Evolutionary conservation across 495 filamentous ascomycete genomes (phyloP).

Genomic region (Neurospora cerealis): DNA sequence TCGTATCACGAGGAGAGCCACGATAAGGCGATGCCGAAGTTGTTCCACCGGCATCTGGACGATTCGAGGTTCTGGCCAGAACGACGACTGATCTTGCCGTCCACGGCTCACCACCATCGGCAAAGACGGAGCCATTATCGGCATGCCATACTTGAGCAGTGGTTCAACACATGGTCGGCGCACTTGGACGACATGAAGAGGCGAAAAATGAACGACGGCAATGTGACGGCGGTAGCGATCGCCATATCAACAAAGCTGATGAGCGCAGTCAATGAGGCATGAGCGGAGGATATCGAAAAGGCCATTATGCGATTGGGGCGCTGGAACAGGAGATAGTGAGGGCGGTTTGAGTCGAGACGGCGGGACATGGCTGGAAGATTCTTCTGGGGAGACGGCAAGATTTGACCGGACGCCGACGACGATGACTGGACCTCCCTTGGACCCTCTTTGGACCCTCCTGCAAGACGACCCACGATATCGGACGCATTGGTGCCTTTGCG

Average conservation of each 20-base stretch:
- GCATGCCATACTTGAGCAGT: not conserved
- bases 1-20: not conserved
- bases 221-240: not conserved
- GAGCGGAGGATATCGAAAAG: not conserved
- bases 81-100: not conserved
- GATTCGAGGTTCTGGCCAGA: not conserved
- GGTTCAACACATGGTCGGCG: not conserved
- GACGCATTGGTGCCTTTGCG: not conserved
- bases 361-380: not conserved
- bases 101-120: not conserved
- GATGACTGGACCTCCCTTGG: not conserved
- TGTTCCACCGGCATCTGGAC: not conserved
- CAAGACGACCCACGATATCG: not conserved
- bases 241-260: not conserved
- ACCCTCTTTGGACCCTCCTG: not conserved
- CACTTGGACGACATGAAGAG: not conserved
- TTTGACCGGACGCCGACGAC: not conserved
- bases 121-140: not conserved
- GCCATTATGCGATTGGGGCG: not conserved
- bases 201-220: not conserved
- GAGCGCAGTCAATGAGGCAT: not conserved
- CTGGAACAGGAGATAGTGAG: not conserved
- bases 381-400: not conserved
- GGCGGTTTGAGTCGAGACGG: not conserved
- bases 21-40: not conserved